Base-by-base conservation (phyloP, 1,284 basidiomycete species). In the Leccinum fallax region DNA sequence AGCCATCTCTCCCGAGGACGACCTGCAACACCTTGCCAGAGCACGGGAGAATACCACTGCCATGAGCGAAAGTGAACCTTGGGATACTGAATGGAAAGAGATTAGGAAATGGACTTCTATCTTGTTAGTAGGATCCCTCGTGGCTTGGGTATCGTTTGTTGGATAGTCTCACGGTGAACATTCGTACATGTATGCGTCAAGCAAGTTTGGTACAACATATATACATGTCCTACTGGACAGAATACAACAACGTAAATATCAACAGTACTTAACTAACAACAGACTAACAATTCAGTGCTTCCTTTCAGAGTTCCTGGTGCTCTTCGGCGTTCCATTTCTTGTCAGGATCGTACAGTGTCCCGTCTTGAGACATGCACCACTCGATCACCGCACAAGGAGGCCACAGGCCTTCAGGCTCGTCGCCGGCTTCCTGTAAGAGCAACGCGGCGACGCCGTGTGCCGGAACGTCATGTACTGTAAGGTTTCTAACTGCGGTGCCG, bases 361-460 rank as follows among this genome's bases (percentile, higher is more conserved):
- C 75, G 21, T 77, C 66, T 54, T 75, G 34, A 10, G 65, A 58
- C 55, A 75, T 77, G 64, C 76, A 86, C 80, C 80, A 81, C 58
- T 82, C 80, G 15, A 71, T 65, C 55, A 76, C 77, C 6, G 78
- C 77, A 69, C 84, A 85, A 24, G 77, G 77, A 6, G 84, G 83
- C 68, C 78, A 70, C 2, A 76, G 72, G 2, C 81, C 85, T 30
- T 68, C 78, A 7, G 88, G 89, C 68, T 90, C 89, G 61, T 89
- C 77, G 0, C 87, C 88, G 4, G 81, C 85, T 67, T 90, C 89
- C 61, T 79, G 81, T 54, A 90, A 74, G 46, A 90, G 75, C 19
- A 90, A 69, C 16, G 88, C 88, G 32, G 86, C 83, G n/a, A 89
- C 87, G 4, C 89, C 89, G 66, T 90, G 89, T 8, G 87, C 69